Conservation (phyloP, 2,329 filamentous ascomycete species). For the Talaromyces albobiverticillius region DNA sequence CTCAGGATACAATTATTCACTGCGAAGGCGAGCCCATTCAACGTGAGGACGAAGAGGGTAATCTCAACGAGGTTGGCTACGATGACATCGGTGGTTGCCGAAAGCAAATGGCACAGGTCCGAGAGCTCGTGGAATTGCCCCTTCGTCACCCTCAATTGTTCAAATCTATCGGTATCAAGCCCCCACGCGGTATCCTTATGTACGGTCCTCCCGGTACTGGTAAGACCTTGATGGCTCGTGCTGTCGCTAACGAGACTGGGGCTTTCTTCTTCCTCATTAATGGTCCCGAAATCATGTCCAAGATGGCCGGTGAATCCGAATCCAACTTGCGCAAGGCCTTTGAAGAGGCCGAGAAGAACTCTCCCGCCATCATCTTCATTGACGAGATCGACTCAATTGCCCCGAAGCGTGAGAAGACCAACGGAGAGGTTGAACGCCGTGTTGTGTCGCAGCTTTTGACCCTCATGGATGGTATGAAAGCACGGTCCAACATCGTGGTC, state of each 20-base stretch:
- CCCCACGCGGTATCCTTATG: conserved; percentile 98
- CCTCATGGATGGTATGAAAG: conserved; percentile 99
- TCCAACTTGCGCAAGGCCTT: conserved; percentile 99
- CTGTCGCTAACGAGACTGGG: conserved; percentile 97
- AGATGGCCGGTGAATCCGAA: conserved; percentile 99
- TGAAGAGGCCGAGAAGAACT: conserved; percentile 97
- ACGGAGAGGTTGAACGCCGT: conserved; percentile 95
- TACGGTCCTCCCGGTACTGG: conserved; percentile 98
- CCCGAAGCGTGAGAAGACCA: conserved; percentile 96
- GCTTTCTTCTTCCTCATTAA: conserved; percentile 99
- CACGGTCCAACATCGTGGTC: conserved; percentile 99
- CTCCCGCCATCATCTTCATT: conserved; percentile 97
- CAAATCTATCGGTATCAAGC: conserved; percentile 99
- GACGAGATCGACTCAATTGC: conserved; percentile 98
- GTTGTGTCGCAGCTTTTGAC: conserved; percentile 99
- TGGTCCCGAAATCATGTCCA: conserved; percentile 94
- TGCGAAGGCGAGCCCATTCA: conserved; percentile 97
- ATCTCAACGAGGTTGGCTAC: conserved; percentile 97
- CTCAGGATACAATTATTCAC: conserved; percentile 98
- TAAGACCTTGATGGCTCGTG: conserved; percentile 99
- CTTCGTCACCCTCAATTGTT: conserved; percentile 97
- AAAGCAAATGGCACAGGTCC: conserved; percentile 99
- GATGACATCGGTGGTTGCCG: conserved; percentile 99
- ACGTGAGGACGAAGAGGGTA: conserved; percentile 98
- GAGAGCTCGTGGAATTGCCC: conserved; percentile 96